Conservation (phyloP, 2,329 filamentous ascomycete genomes). For the Eurotiales sp. region DNA sequence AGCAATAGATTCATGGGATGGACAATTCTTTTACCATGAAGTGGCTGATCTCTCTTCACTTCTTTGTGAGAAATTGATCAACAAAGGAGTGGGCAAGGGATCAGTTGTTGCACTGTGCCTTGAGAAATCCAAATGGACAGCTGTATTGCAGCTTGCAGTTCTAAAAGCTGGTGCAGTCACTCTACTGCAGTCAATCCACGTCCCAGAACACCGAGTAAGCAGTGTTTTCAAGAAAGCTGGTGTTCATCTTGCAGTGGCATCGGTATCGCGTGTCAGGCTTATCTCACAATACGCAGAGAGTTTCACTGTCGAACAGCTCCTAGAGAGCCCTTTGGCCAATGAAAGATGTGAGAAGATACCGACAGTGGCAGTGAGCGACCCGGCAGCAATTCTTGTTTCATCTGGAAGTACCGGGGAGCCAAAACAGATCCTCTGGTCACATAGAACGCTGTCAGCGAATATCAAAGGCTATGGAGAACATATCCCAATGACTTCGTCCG, state of each 20-base stretch:
- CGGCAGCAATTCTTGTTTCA: conserved; percentile 17
- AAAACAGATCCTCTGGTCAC: conserved; percentile 39
- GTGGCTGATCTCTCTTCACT: conserved; percentile 27
- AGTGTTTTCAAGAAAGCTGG: conserved; percentile 33
- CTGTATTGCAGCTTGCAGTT: conserved; percentile 15
- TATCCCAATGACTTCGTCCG: conserved; percentile 28
- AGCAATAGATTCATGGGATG: conserved; percentile 25
- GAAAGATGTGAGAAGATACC: background rate
- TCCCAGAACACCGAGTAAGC: conserved; percentile 26
- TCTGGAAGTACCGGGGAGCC: conserved; percentile 45
- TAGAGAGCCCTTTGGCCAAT: background rate
- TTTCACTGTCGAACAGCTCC: background rate
- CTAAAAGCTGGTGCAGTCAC: conserved; percentile 19
- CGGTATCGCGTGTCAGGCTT: background rate
- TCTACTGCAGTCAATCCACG: background rate
- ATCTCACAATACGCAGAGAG: background rate
- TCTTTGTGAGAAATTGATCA: conserved; percentile 24
- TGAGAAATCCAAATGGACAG: conserved; percentile 23
- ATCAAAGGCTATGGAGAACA: background rate
- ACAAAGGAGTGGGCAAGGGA: conserved; percentile 25
- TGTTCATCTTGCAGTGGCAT: background rate
- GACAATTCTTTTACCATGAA: conserved; percentile 22
- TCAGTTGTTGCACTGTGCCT: conserved; percentile 22
- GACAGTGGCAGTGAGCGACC: background rate
- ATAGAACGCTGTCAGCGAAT: conserved; percentile 29